Conservation (phyloP, 176 grass and related monocot genomes). For the Elymus sibiricus region DNA sequence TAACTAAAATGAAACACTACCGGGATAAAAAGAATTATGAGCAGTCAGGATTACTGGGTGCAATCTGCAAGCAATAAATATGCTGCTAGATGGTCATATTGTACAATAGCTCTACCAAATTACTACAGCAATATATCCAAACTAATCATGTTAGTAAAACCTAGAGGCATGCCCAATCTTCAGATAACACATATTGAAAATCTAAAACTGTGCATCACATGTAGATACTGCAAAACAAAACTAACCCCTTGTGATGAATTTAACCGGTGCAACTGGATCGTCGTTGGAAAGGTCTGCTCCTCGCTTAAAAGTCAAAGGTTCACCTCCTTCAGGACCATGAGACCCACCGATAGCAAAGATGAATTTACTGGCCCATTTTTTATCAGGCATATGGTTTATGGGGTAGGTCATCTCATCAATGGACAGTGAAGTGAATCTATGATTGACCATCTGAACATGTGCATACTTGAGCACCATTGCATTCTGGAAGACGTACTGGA, state of each 20-base stretch:
- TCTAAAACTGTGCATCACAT: not conserved
- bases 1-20: not conserved
- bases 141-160: not conserved
- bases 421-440: not conserved
- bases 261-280: not conserved
- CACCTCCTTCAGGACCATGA: conserved; percentile 8
- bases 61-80: not conserved
- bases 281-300: not conserved
- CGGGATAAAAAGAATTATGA: not conserved
- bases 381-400: not conserved
- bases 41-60: not conserved
- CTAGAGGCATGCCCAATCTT: not conserved
- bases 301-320: not conserved
- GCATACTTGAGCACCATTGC: not conserved
- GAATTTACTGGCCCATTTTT: not conserved
- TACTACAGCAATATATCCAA: not conserved
- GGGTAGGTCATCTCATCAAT: not conserved
- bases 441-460: not conserved
- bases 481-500: not conserved
- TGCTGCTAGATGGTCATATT: not conserved
- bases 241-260: not conserved
- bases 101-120: not conserved
- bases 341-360: not conserved
- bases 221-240: not conserved
- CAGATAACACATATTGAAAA: not conserved